Conservation (phyloP, 2,329 filamentous ascomycete species). For the Curvularia sp. region DNA sequence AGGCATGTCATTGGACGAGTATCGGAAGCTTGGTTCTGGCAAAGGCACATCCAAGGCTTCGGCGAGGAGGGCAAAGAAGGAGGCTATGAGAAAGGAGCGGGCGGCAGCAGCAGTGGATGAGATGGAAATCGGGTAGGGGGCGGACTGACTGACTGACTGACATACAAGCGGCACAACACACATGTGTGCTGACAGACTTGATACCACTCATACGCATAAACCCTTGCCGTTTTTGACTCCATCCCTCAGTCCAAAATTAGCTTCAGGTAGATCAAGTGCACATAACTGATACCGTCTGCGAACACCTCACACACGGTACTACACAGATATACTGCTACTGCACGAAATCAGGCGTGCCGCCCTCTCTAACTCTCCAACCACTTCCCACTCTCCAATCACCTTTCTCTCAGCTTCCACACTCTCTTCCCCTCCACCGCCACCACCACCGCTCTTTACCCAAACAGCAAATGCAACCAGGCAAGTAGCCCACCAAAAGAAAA, state of each 20-base stretch:
- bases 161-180: neutral
- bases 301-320: constrained; percentile 1
- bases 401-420: no score
- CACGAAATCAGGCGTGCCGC: neutral
- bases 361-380: neutral
- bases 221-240: neutral
- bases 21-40: constrained; percentile 13
- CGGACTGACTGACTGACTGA: neutral
- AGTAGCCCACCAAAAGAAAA: neutral
- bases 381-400: neutral
- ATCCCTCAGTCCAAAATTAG: neutral
- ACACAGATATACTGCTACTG: neutral
- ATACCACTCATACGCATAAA: neutral
- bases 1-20: constrained; percentile 24
- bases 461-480: neutral
- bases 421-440: neutral
- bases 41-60: constrained; percentile 11
- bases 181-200: neutral
- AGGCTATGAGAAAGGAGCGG: constrained; percentile 5
- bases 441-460: constrained; percentile 2
- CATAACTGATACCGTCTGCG: neutral
- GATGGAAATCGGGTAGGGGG: constrained; percentile 18
- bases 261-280: neutral
- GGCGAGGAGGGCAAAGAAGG: constrained; percentile 12
- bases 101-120: constrained; percentile 10